Base-by-base conservation (phyloP, 129 eudicot genomes). In the Kitagawia praeruptora region DNA sequence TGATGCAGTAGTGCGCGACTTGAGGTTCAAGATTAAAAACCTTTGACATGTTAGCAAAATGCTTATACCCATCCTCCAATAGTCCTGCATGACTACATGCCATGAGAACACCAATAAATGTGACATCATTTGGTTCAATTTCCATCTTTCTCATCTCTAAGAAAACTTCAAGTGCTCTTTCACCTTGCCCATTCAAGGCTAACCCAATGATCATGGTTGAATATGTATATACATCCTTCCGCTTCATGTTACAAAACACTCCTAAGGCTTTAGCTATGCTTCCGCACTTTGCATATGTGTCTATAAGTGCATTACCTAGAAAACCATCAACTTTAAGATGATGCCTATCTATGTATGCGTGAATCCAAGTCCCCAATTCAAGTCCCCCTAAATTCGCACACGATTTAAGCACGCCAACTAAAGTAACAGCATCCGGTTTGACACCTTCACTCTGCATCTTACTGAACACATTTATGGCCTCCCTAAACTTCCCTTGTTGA, bases 251-350 rank as follows among this genome's bases (percentile, higher is more conserved):
- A 6, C 75, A 56, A 67, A 88, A 87, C 21, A 87, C 85, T 27
- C n/a, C 47, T 31, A 23, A 27, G 14, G 86, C 86, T 51, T 81
- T 81, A 28, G 74, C 78, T 61, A 79, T 76, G 83, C 74, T 70
- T 79, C 91, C 91, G 40, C 89, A 79, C 78, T 88, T 88, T 53
- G 83, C 83, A 70, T 88, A 85, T 86, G 84, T 86, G 82, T 88
- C 85, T 51, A 88, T 39, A 66, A 88, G 85, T 14, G 88, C 85
- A 56, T 85, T 86, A 3, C 88, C 89, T 31, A 86, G 25, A 66
- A 78, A 72, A 56, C 84, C 87, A 46, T 85, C 86, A 3, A 61
- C 81, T 72, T 44, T 61, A 28, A 83, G 47, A 39, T 53, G 76
- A 42, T 81, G 78, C 53, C 39, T 82, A 67, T 83, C 73, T 16